A percentile compares a stretch with the other conserved stretches of the same genome.
Evolutionary conservation across 1,284 basidiomycete genomes (phyloP).

Genomic region (Rhizopogon hawkerae): DNA sequence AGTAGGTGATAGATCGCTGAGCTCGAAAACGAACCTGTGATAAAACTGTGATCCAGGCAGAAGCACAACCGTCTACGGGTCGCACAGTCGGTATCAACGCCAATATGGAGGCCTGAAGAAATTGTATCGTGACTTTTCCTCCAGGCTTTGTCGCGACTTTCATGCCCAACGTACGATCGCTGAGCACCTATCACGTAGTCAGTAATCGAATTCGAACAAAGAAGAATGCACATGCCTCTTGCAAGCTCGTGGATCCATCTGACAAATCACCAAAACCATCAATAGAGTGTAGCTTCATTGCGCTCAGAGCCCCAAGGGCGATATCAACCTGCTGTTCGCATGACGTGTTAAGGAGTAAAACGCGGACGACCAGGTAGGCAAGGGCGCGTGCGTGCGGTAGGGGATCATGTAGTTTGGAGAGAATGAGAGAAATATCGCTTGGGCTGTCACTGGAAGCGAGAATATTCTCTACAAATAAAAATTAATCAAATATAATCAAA

Average conservation of each 20-base stretch:
- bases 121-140: conserved; percentile 44
- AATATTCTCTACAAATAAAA: conserved; percentile 46
- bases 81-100: conserved; percentile 39
- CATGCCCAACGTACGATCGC: conserved; percentile 37
- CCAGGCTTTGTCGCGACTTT: conserved; percentile 50
- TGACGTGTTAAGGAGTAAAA: conserved; percentile 45
- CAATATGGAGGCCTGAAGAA: conserved; percentile 50
- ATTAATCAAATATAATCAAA: not conserved
- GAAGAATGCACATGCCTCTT: conserved; percentile 31
- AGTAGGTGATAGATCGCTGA: not conserved
- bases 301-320: conserved; percentile 40
- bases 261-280: conserved; percentile 32
- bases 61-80: conserved; percentile 31
- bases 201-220: conserved; percentile 1
- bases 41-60: conserved; percentile 35
- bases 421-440: conserved; percentile 33
- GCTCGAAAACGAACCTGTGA: conserved; percentile 9
- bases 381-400: conserved; percentile 49
- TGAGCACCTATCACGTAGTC: conserved; percentile 28
- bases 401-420: conserved; percentile 42
- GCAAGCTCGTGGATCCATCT: conserved; percentile 18
- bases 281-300: conserved; percentile 39
- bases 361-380: conserved; percentile 49
- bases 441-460: conserved; percentile 34
- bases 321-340: conserved; percentile 50